Evolutionary conservation across 768 basidiomycete genomes (phyloP).

Genomic region (Kondoa subrosea): DNA sequence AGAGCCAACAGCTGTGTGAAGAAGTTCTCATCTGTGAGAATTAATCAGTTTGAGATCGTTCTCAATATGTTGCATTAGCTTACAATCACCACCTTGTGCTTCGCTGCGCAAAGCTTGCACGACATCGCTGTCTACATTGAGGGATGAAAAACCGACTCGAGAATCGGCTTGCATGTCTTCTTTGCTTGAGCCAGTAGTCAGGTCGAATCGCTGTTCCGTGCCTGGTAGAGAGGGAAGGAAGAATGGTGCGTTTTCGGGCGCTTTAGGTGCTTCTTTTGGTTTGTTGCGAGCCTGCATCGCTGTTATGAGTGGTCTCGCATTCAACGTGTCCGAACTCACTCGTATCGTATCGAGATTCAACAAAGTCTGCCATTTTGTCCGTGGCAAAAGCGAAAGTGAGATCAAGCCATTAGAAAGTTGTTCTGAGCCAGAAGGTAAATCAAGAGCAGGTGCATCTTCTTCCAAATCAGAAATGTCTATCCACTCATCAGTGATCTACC

Average conservation of each 20-base stretch:
- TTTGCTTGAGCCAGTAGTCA: slow-evolving; percentile 32
- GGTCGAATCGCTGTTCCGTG: slow-evolving; percentile 62
- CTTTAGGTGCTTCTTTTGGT: slow-evolving; percentile 87
- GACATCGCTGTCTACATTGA: slow-evolving; percentile 51
- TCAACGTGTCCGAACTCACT: slow-evolving; percentile 35
- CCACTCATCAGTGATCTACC: slow-evolving; percentile 25
- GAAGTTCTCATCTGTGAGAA: slow-evolving; percentile 52
- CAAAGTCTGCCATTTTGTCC: slow-evolving; percentile 90
- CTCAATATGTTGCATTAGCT: slow-evolving; percentile 35
- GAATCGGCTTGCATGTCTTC: slow-evolving; percentile 38
- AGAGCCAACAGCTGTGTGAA: slow-evolving; percentile 70
- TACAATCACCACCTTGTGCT: slow-evolving; percentile 41
- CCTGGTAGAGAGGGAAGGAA: slow-evolving; percentile 87
- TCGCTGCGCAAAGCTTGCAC: slow-evolving; percentile 47
- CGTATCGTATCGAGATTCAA: slow-evolving; percentile 88
- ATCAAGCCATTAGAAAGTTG: slow-evolving; percentile 81
- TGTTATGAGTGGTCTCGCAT: not conserved
- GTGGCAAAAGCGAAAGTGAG: slow-evolving; percentile 77
- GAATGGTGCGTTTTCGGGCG: slow-evolving; percentile 88
- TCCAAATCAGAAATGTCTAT: slow-evolving; percentile 9
- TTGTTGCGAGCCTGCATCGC: slow-evolving; percentile 68
- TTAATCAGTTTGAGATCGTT: not conserved
- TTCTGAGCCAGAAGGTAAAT: slow-evolving; percentile 46
- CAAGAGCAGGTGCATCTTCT: slow-evolving; percentile 46
- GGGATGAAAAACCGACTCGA: slow-evolving; percentile 40